Percentiles rank a stretch among this genome's conserved stretches.
Evolutionary conservation across 805 yeast species (phyloP).

Genomic region (Sugiyamaella chiloensis): DNA sequence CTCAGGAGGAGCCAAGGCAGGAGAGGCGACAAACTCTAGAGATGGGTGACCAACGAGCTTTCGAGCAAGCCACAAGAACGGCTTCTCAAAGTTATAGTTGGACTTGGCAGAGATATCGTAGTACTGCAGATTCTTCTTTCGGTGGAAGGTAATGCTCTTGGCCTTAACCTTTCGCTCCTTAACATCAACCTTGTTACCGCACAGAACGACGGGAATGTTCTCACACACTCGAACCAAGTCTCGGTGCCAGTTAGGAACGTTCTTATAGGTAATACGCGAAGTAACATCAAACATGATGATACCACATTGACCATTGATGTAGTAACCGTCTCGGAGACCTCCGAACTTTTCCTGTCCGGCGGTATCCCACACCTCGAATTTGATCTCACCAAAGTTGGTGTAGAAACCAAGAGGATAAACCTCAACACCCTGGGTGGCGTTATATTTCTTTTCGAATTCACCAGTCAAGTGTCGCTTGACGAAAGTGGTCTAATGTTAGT

Average conservation of each 20-base stretch:
- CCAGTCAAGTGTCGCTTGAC: slow-evolving; percentile 99
- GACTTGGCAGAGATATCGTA: slow-evolving; percentile 99
- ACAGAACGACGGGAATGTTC: slow-evolving; percentile 96
- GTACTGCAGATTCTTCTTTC: slow-evolving; percentile 99
- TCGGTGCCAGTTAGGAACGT: slow-evolving; percentile 99
- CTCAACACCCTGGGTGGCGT: slow-evolving; percentile 99
- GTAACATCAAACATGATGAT: slow-evolving; percentile 99
- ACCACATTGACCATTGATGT: slow-evolving; percentile 99
- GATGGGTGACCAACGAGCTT: slow-evolving; percentile 97
- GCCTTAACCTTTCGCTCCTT: slow-evolving; percentile 99
- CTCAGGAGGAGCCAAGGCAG: slow-evolving; percentile 99
- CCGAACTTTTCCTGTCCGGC: slow-evolving; percentile 99
- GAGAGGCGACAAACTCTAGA: slow-evolving; percentile 97
- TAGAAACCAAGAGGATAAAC: slow-evolving; percentile 97
- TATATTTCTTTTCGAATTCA: slow-evolving; percentile 98
- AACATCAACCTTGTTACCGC: slow-evolving; percentile 99
- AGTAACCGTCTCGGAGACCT: slow-evolving; percentile 99
- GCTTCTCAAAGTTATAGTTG: slow-evolving; percentile 99
- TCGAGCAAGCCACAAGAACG: slow-evolving; percentile 99
- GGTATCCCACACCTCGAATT: slow-evolving; percentile 99
- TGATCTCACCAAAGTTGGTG: slow-evolving; percentile 98
- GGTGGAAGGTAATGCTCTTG: slow-evolving; percentile 99
- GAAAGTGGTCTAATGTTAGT: slow-evolving; percentile 70
- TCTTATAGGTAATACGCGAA: slow-evolving; percentile 98
- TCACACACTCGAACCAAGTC: slow-evolving; percentile 99